Evolutionary conservation across 768 basidiomycete species (phyloP).

Genomic region (Suillus ampliporus): DNA sequence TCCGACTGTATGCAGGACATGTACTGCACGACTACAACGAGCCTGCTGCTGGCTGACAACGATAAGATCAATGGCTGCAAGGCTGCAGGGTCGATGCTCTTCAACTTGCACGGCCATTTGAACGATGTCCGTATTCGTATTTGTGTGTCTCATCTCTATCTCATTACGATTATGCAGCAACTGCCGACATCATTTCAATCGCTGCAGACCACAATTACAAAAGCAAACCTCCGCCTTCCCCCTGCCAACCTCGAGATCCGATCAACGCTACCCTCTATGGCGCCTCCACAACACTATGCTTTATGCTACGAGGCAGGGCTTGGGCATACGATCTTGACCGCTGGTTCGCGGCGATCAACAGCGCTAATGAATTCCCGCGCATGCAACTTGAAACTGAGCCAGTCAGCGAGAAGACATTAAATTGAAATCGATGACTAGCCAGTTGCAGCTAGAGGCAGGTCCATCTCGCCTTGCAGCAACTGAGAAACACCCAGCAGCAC

Average conservation of each 20-base stretch:
- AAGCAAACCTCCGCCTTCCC: slow-evolving; percentile 64
- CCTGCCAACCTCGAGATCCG: slow-evolving; percentile 82
- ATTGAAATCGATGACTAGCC: too few relatives aligned
- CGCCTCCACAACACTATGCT: slow-evolving; percentile 72
- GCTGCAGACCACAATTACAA: slow-evolving; percentile 64
- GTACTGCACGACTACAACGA: slow-evolving; percentile 75
- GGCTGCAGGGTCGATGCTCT: slow-evolving; percentile 79
- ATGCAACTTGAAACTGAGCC: too few relatives aligned
- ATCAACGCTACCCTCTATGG: slow-evolving; percentile 87
- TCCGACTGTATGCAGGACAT: slow-evolving; percentile 84
- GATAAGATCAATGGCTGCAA: slow-evolving; percentile 87
- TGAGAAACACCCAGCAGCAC: too few relatives aligned
- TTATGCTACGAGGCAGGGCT: slow-evolving; percentile 68
- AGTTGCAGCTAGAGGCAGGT: too few relatives aligned
- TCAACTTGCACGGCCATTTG: slow-evolving; percentile 77
- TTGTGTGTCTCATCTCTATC: slow-evolving; percentile 1
- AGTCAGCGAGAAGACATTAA: too few relatives aligned
- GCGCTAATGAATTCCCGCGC: slow-evolving; percentile 64
- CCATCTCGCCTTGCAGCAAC: too few relatives aligned
- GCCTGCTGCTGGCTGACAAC: slow-evolving; percentile 76
- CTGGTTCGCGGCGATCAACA: slow-evolving; percentile 81
- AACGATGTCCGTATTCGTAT: slow-evolving; percentile 67
- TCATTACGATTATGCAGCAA: slow-evolving; percentile 43
- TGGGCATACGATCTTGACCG: slow-evolving; percentile 84
- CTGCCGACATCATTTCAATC: slow-evolving; percentile 67